Conservation (phyloP, 2,329 filamentous ascomycete species). For the Niveomyces coronatus region DNA sequence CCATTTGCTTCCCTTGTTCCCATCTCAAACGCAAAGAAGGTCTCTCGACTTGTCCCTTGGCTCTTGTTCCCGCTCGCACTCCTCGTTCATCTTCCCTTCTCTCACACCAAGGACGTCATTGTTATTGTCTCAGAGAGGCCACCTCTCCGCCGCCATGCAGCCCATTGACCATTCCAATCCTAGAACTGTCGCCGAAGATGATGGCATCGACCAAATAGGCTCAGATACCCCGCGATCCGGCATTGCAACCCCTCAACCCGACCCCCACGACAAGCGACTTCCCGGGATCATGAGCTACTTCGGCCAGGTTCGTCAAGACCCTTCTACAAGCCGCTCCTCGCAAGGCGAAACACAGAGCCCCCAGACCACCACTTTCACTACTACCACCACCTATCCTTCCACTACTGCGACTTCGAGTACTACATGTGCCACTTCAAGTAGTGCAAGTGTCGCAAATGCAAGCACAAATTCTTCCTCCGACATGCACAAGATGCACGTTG, state of each 20-base stretch:
- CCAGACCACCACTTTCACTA: background rate
- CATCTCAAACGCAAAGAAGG: too few species aligned
- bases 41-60: background rate
- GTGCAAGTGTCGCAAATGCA: too few species aligned
- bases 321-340: conserved; percentile 39
- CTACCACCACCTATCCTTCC: background rate
- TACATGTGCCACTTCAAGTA: too few species aligned
- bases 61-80: conserved; percentile 1
- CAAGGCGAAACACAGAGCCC: conserved; percentile 27
- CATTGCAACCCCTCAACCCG: conserved; percentile 85
- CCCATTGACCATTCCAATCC: conserved; percentile 41
- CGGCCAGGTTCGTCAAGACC: conserved; percentile 94
- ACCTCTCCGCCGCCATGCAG: conserved; percentile 24
- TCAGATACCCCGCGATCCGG: conserved; percentile 83
- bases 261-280: conserved; percentile 87
- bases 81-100: too few species aligned
- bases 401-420: too few species aligned
- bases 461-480: too few species aligned
- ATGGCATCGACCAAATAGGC: conserved; percentile 66
- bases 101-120: too few species aligned
- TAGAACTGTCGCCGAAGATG: conserved; percentile 56
- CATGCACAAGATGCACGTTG: too few species aligned
- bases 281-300: conserved; percentile 97
- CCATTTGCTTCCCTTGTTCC: too few species aligned
- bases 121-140: conserved; percentile 9